These are phyloP conservation scores for Luzula sylvatica DNA, from an alignment of 176 grass and related monocot genomes.

Conservation along the genomic window DNA sequence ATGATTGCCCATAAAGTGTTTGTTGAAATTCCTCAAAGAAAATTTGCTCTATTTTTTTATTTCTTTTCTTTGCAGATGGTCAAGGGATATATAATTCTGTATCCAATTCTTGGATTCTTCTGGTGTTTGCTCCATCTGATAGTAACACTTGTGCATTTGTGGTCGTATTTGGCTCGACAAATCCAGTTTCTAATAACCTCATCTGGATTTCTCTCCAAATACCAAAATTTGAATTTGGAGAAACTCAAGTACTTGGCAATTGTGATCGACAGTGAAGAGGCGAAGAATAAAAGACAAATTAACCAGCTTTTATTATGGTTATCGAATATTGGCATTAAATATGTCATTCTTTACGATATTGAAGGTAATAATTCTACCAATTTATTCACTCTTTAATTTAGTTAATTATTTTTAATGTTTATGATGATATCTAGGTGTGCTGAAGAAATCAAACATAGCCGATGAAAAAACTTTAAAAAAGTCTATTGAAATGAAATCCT, in stretches of 20 bases:
- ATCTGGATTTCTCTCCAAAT: conserved; percentile 47
- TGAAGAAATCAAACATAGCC: conserved; percentile 55
- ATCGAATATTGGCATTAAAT: conserved; percentile 41
- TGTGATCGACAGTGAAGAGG: conserved; percentile 87
- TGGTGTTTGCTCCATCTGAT: conserved; percentile 52
- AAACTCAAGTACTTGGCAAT: conserved; percentile 52
- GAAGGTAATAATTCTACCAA: conserved; percentile 52
- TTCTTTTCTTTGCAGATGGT: conserved; percentile 32
- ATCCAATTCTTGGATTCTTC: conserved; percentile 40
- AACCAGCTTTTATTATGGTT: conserved; percentile 57
- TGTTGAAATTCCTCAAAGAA: conserved; percentile 3
- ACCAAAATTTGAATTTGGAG: conserved; percentile 39
- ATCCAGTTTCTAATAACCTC: conserved; percentile 56
- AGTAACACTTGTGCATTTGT: conserved; percentile 36
- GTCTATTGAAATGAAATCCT: conserved; percentile 21
- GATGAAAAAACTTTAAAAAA: conserved; percentile 29
- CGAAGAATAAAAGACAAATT: conserved; percentile 49
- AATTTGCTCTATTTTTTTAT: background rate
- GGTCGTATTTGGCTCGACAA: conserved; percentile 38
- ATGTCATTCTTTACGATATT: conserved; percentile 72
- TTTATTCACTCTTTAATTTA: background rate
- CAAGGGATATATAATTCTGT: conserved; percentile 33
- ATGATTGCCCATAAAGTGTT: conserved; percentile 5
- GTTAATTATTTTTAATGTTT: conserved; percentile 3
- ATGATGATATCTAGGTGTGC: conserved; percentile 42